A percentile compares a stretch with the other conserved stretches of the same genome.
phyloP scores from a whole-genome alignment of 108 stramenopile genomes.

The Pinguiococcus pyrenoidosus region DNA sequence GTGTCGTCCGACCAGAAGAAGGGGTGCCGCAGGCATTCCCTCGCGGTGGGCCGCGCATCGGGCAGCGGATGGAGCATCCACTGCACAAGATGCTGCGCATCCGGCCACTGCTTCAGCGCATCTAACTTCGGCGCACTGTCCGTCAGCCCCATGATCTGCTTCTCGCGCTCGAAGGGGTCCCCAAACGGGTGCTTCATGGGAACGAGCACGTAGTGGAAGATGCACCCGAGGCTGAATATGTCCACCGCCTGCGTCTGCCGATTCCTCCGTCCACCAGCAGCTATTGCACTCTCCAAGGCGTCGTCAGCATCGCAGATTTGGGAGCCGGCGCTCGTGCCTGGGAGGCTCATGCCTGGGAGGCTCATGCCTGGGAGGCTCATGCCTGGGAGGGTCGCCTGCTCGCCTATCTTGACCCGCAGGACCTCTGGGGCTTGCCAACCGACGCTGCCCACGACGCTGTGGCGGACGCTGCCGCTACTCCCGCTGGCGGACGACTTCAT shows the following conservation, averaged over 20 bases:
- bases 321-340: no score
- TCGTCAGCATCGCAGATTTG: no score
- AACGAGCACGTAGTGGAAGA: slow-evolving; percentile 70
- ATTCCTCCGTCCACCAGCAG: slow-evolving; percentile 42
- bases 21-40: slow-evolving; percentile 72
- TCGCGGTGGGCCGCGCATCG: slow-evolving; percentile 59
- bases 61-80: slow-evolving; percentile 66
- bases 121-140: slow-evolving; percentile 24
- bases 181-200: slow-evolving; percentile 86
- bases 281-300: slow-evolving; percentile 33
- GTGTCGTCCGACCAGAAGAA: slow-evolving; percentile 69
- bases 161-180: slow-evolving; percentile 86
- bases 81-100: slow-evolving; percentile 64
- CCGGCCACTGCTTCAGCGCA: slow-evolving; percentile 23
- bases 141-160: slow-evolving; percentile 62
- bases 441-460: slow-evolving; percentile 2
- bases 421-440: no score
- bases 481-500: slow-evolving; percentile 4
- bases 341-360: no score
- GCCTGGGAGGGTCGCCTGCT: slow-evolving; percentile 9
- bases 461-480: background rate
- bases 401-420: slow-evolving; percentile 4
- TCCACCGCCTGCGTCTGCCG: slow-evolving; percentile 62
- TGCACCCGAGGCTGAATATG: slow-evolving; percentile 89
- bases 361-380: slow-evolving; percentile 19